A percentile compares a stretch with the other conserved stretches of the same genome.
Evolutionary conservation across 2,329 filamentous ascomycete genomes (phyloP).

Genomic region (Periglandula ipomoeae): DNA sequence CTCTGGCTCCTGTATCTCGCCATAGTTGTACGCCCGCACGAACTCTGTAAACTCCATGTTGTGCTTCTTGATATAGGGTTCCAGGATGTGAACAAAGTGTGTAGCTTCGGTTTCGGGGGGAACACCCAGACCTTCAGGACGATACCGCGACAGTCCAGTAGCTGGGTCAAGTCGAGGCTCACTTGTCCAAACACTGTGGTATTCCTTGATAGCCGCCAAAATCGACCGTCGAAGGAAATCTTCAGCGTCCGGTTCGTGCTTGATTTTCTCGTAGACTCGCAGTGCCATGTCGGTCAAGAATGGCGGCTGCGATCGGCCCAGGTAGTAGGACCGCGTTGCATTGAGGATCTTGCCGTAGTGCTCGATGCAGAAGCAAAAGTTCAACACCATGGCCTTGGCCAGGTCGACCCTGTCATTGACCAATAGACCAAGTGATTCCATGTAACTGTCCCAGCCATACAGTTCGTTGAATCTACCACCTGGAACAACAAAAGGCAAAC

Average conservation of each 20-base stretch:
- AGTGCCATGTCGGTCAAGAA: constrained; percentile 97
- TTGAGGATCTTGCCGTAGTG: constrained; percentile 99
- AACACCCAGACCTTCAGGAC: constrained; percentile 74
- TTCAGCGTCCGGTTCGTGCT: constrained; percentile 67
- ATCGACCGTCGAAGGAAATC: constrained; percentile 76
- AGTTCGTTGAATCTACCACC: constrained; percentile 96
- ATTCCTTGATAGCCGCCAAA: constrained; percentile 93
- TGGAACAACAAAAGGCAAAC: constrained; percentile 92
- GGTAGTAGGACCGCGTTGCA: constrained; percentile 91
- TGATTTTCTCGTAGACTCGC: constrained; percentile 87
- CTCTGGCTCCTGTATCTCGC: constrained; percentile 69
- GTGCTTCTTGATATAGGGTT: constrained; percentile 77
- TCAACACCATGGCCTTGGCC: constrained; percentile 87
- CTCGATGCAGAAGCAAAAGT: constrained; percentile 97
- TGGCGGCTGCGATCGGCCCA: constrained; percentile 86
- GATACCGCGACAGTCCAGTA: constrained; percentile 76
- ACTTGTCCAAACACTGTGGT: constrained; percentile 79
- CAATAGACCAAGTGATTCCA: constrained; percentile 86
- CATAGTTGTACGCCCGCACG: constrained; percentile 77
- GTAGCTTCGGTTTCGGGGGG: constrained; percentile 84
- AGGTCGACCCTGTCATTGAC: constrained; percentile 78
- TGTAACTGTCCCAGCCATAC: constrained; percentile 99
- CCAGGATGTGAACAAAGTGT: constrained; percentile 77
- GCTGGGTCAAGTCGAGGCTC: constrained; percentile 68
- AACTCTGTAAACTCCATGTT: constrained; percentile 76